Evolutionary conservation across 176 grass and related monocot species (phyloP), one percentile per base, ranked within the genome.

Genomic region (Triticum monococcum): DNA sequence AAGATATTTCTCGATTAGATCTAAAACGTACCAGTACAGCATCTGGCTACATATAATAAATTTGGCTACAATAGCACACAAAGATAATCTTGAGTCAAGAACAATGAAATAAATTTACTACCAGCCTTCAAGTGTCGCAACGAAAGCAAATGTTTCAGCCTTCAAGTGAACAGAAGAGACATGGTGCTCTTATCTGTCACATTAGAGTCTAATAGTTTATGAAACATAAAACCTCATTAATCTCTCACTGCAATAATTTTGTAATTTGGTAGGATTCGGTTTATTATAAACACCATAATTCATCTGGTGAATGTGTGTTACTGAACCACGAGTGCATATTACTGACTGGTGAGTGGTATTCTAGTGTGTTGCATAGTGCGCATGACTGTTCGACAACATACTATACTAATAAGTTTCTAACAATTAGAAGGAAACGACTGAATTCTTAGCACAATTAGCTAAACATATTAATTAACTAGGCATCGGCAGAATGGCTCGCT

Each of bases 1-100:
- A 80, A 60, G 56, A 50, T 62, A 65, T 61, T 32, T 37, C 68
- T 81, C 17, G 25, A 72, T 36, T 79, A 64, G 45, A 79, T 64
- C 56, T 87, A 20, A 82, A 67, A 32, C 43, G 24, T 65, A 43
- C 9, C 40, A 79, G 60, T 56, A 79, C 5, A 84, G 45, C 65
- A 71, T 45, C 23, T 46, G 33, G 48, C 17, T 41, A 30, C 60
- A 77, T 13, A 36, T 28, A 41, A 77, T 41, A 78, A 30, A 59
- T 32, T 75, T 75, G 41, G 41, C 72, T 74, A 74, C 5, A 46
- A 48, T 48, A 66, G 5, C 45, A 38, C 37, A 57, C 56, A 63
- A 80, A 80, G 12, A 65, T 65, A 45, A 16, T 14, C 38, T 30
- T 65, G 2, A 3, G 14, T 64, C 18, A 45, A 64, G 41, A 64